Conservation (phyloP, 2,329 filamentous ascomycete species). For the Anisogramma anomala region DNA sequence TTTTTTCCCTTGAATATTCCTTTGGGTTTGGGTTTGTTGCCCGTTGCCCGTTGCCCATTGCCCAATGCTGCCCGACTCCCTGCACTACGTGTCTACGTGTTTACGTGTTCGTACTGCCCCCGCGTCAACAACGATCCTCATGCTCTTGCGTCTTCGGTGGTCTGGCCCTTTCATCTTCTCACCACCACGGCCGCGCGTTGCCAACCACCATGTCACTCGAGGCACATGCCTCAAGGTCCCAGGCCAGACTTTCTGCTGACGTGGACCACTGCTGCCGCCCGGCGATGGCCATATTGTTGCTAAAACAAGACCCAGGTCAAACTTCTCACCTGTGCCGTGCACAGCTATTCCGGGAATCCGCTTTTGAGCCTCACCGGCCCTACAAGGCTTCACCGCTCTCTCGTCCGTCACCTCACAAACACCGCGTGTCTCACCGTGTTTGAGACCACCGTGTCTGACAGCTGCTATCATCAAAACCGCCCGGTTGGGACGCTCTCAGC, state of each 20-base stretch:
- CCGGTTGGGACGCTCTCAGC: background rate
- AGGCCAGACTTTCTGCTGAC: background rate
- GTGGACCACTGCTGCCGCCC: background rate
- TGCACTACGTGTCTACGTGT: no score
- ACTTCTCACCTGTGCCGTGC: no score
- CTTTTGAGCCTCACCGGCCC: conserved; percentile 11
- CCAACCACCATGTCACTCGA: conserved; percentile 1
- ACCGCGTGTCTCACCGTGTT: conserved; percentile 11
- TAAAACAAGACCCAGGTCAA: background rate
- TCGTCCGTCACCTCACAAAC: background rate
- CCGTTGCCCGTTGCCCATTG: background rate
- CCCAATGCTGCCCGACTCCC: background rate
- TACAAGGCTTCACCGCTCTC: conserved; percentile 12
- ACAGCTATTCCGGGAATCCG: conserved; percentile 3
- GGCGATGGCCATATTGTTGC: no score
- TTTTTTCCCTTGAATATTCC: background rate
- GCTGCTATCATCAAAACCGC: background rate
- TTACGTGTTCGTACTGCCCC: no score
- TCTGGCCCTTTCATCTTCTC: no score
- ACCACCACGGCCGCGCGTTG: no score
- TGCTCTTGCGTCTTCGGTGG: background rate
- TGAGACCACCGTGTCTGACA: conserved; percentile 7
- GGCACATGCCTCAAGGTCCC: background rate
- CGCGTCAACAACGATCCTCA: background rate
- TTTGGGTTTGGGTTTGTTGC: background rate